Evolutionary conservation across 306 rosid species (phyloP).

Genomic region (Glycine latifolia): DNA sequence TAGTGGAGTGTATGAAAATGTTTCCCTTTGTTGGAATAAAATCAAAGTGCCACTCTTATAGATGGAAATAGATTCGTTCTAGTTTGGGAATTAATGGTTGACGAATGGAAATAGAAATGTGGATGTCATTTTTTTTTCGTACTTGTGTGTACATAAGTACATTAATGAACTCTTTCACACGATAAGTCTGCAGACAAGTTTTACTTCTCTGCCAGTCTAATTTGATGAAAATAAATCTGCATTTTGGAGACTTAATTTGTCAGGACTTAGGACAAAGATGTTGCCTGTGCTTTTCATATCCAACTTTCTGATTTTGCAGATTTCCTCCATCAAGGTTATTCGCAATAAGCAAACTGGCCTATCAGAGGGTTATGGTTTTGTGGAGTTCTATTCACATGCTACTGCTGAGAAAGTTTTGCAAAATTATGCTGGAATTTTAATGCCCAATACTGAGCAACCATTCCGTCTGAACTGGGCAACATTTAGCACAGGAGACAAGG

Average conservation of each 20-base stretch:
- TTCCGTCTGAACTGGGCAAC: slow-evolving; percentile 99
- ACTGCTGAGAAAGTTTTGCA: slow-evolving; percentile 91
- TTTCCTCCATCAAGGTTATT: slow-evolving; percentile 81
- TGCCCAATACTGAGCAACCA: slow-evolving; percentile 92
- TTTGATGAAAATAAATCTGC: slow-evolving; percentile 1
- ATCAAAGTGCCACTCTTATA: background rate
- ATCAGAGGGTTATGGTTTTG: slow-evolving; percentile 98
- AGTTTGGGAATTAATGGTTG: slow-evolving; percentile 24
- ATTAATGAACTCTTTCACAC: slow-evolving; percentile 6
- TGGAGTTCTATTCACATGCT: slow-evolving; percentile 79
- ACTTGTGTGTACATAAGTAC: background rate
- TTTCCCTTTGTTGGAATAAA: slow-evolving; percentile 24
- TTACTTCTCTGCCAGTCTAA: slow-evolving; percentile 38
- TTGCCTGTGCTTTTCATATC: slow-evolving; percentile 24
- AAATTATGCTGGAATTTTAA: slow-evolving; percentile 69
- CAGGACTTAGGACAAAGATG: slow-evolving; percentile 34
- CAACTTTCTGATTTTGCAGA: slow-evolving; percentile 58
- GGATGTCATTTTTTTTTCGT: slow-evolving; percentile 20
- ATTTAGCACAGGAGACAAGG: slow-evolving; percentile 90
- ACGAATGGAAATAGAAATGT: slow-evolving; percentile 35
- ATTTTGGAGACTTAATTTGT: slow-evolving; percentile 36
- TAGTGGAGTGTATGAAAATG: background rate
- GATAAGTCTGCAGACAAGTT: slow-evolving; percentile 42
- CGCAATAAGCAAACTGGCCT: slow-evolving; percentile 86
- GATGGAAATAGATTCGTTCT: slow-evolving; percentile 20